Evolutionary conservation across 768 basidiomycete species (phyloP), one percentile per base, ranked within the genome.

Genomic region (Leccinum imitatum): DNA sequence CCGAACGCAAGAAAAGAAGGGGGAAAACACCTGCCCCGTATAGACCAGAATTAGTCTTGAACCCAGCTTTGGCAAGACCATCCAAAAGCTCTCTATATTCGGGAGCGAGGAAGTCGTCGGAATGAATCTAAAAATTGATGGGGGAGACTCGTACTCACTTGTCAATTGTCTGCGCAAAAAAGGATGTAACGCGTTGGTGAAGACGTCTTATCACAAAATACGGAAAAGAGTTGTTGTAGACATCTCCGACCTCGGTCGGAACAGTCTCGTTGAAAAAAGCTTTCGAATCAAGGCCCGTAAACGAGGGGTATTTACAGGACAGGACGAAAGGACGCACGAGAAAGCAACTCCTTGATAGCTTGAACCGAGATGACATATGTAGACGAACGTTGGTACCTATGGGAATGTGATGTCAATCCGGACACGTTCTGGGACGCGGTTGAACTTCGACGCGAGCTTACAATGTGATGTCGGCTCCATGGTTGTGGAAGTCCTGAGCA

Each of bases 41-140:
- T 4, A 46, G 33, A 21, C 80, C 80, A 39, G 72, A 58, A 54
- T 75, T 73, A 0, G 73, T 73, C 60, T 72, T 72, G 67, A 81
- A 76, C 1, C 79, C 79, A 13, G 65, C 76, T 57, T 69, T 71
- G 11, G 68, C 61, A 21, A 81, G 70, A 30, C 75, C 77, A 1
- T 80, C 75, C 4, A 76, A 63, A 11, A 75, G 59, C 4, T 70
- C 73, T 67, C 78, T 80, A 44, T 6, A 21, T 41, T 46, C 4
- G 14, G 5, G 25, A n/a, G 50, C 0, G 14, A 39, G n/a, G 33
- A 53, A 31, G 41, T 31, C 50, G 46, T 53, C 8, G 2, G 48
- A n/a, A 27, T 31, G 6, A 15, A 1, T 3, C n/a, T 17, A 2
- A 7, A 17, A n/a, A 3, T 41, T 41, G 4, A 41, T n/a, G 17